These are phyloP conservation scores for Trifolium repens DNA, from an alignment of 306 rosid species.

Conservation along the genomic window DNA sequence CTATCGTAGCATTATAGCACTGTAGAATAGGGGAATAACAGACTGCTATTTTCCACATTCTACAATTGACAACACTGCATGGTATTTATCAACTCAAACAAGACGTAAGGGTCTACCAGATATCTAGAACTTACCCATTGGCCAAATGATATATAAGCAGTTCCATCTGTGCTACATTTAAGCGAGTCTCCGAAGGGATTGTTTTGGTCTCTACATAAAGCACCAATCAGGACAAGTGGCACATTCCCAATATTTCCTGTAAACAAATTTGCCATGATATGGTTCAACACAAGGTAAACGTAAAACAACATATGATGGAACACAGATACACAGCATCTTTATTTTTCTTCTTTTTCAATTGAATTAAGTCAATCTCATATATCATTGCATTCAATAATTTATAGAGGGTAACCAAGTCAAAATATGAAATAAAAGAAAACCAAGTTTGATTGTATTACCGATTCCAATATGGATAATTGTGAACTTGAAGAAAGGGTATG, in stretches of 20 bases:
- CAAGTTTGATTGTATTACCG: constrained; percentile 55
- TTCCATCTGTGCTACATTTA: constrained; percentile 83
- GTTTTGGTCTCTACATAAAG: constrained; percentile 78
- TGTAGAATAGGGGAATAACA: neutral
- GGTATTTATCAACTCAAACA: constrained; percentile 22
- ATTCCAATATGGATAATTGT: constrained; percentile 88
- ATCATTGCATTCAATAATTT: constrained; percentile 15
- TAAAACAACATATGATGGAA: neutral
- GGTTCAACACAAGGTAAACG: constrained; percentile 35
- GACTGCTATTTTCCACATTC: neutral
- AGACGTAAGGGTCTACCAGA: constrained; percentile 1
- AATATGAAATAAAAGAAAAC: constrained; percentile 19
- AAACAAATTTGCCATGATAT: constrained; percentile 27
- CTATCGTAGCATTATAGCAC: neutral
- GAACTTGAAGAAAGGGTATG: constrained; percentile 94
- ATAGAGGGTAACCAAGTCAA: constrained; percentile 8
- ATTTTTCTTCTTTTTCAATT: neutral
- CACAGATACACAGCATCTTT: neutral
- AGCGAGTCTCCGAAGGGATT: constrained; percentile 85
- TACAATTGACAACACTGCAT: neutral
- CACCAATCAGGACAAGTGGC: constrained; percentile 93
- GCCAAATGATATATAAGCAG: constrained; percentile 96
- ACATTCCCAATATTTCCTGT: constrained; percentile 98
- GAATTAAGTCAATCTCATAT: constrained; percentile 2
- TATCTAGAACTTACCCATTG: constrained; percentile 84